phyloP scores from a whole-genome alignment of 495 filamentous ascomycete genomes.

The Echria macrotheca region DNA sequence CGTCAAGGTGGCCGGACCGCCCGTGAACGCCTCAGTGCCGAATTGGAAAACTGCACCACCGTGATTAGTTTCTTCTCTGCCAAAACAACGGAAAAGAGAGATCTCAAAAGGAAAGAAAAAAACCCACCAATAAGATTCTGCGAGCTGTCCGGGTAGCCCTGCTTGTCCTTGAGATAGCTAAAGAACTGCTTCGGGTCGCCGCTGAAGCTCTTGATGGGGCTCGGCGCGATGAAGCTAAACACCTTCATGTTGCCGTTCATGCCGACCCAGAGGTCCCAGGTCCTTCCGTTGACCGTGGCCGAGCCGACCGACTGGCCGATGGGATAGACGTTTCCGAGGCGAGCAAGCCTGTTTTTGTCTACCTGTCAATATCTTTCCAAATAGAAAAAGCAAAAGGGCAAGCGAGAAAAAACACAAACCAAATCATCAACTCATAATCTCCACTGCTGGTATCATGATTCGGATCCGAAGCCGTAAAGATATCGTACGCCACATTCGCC shows the following conservation, averaged over 20 bases:
- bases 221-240: slow-evolving; percentile 40
- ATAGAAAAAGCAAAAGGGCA: neutral
- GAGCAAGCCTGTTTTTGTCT: slow-evolving; percentile 28
- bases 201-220: slow-evolving; percentile 28
- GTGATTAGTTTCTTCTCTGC: no score
- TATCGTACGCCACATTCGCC: slow-evolving; percentile 44
- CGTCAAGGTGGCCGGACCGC: slow-evolving; percentile 4
- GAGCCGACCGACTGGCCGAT: slow-evolving; percentile 33
- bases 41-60: slow-evolving; percentile 35
- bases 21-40: slow-evolving; percentile 43
- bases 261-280: slow-evolving; percentile 38
- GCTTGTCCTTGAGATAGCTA: slow-evolving; percentile 31
- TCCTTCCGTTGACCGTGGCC: slow-evolving; percentile 27
- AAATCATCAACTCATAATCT: slow-evolving; percentile 49
- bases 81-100: neutral
- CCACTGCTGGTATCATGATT: slow-evolving; percentile 41
- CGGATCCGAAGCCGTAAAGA: slow-evolving; percentile 42
- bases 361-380: neutral
- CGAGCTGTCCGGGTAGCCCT: slow-evolving; percentile 31
- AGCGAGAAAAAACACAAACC: slow-evolving; percentile 25
- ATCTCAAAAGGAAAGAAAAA: no score
- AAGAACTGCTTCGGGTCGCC: slow-evolving; percentile 43
- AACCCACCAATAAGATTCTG: slow-evolving; percentile 46
- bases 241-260: slow-evolving; percentile 35
- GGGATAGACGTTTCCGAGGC: slow-evolving; percentile 33